Evolutionary conservation across 169 alveolate genomes (phyloP).

Genomic region (Babesia bovis): DNA sequence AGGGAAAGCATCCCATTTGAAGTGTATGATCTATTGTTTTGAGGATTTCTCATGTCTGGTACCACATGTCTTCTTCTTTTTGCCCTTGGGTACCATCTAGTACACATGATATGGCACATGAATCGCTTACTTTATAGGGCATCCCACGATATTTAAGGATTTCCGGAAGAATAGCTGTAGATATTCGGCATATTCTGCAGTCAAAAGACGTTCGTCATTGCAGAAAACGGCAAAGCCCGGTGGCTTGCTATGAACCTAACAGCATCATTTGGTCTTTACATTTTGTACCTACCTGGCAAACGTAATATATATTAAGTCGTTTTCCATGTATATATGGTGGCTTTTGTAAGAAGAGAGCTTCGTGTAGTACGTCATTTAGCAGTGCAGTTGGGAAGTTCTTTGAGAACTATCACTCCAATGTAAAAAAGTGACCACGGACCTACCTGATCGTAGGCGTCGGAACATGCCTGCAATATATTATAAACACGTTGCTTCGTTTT

Average conservation of each 20-base stretch:
- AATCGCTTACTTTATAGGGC: slow-evolving; percentile 65
- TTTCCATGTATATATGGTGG: slow-evolving; percentile 72
- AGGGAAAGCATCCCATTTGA: slow-evolving; percentile 16
- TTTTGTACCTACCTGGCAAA: slow-evolving; percentile 52
- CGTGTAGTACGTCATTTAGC: slow-evolving; percentile 68
- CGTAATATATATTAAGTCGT: slow-evolving; percentile 74
- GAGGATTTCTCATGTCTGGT: slow-evolving; percentile 32
- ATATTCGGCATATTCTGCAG: slow-evolving; percentile 74
- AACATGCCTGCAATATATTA: slow-evolving; percentile 64
- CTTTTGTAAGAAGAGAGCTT: slow-evolving; percentile 69
- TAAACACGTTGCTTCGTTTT: slow-evolving; percentile 74
- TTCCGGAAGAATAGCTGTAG: slow-evolving; percentile 70
- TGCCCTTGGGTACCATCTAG: slow-evolving; percentile 61
- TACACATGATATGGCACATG: background rate
- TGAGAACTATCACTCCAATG: slow-evolving; percentile 38
- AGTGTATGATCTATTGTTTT: background rate
- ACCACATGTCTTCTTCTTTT: slow-evolving; percentile 53
- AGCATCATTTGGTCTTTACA: background rate
- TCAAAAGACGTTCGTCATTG: slow-evolving; percentile 67
- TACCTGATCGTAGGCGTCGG: slow-evolving; percentile 65
- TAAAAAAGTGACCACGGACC: slow-evolving; percentile 20
- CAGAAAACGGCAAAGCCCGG: slow-evolving; percentile 78
- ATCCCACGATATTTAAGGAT: slow-evolving; percentile 65
- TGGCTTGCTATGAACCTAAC: slow-evolving; percentile 68
- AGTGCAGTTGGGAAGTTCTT: slow-evolving; percentile 40